Evolutionary conservation across 192 early-diverging fungal genomes (phyloP).

Genomic region (Rhizophagus prolifer): DNA sequence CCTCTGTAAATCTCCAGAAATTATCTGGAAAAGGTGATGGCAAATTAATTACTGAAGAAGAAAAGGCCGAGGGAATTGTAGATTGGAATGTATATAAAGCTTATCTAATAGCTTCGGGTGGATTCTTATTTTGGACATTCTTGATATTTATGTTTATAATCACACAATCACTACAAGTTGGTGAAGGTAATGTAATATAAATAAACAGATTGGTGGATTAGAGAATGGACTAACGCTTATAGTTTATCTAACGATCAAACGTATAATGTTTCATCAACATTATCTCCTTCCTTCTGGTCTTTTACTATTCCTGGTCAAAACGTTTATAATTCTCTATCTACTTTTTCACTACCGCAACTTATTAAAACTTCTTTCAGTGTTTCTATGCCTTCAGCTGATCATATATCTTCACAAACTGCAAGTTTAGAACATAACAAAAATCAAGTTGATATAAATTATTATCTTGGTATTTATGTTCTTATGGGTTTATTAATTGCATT

Average conservation of each 20-base stretch:
- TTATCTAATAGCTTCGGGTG: conserved; percentile 73
- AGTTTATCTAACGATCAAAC: background rate
- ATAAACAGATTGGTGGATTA: conserved; percentile 29
- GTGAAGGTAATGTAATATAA: conserved; percentile 45
- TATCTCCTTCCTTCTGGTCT: background rate
- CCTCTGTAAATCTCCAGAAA: conserved; percentile 34
- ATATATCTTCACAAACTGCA: background rate
- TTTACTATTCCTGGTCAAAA: background rate
- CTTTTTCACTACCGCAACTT: background rate
- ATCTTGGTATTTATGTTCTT: conserved; percentile 61
- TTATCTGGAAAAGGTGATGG: conserved; percentile 46
- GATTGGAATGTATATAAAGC: conserved; percentile 69
- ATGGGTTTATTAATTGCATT: conserved; percentile 50
- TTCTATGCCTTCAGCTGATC: background rate
- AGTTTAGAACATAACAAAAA: conserved; percentile 28
- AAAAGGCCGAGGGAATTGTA: conserved; percentile 80
- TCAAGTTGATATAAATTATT: conserved; percentile 55
- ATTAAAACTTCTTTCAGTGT: background rate
- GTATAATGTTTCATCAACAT: background rate
- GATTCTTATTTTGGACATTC: conserved; percentile 62
- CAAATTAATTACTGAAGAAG: conserved; percentile 82
- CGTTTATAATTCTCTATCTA: background rate
- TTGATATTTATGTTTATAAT: conserved; percentile 47
- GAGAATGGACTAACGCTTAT: conserved; percentile 28
- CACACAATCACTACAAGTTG: conserved; percentile 39